These are phyloP conservation scores for Trichoderma cornu-damae DNA, from an alignment of 2,329 filamentous ascomycete genomes.

Conservation along the genomic window DNA sequence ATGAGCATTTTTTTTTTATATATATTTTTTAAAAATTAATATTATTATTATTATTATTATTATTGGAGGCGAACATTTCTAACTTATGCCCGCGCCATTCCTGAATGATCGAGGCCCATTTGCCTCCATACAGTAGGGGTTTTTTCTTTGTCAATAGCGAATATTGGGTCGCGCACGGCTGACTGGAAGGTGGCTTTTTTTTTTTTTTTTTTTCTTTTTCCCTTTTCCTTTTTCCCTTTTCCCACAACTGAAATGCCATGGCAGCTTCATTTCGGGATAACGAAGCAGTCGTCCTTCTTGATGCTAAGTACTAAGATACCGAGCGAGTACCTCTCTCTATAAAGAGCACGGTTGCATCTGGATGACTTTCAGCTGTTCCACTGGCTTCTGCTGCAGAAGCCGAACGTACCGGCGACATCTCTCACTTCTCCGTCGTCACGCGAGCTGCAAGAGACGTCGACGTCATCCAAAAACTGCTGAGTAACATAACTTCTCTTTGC, in stretches of 20 bases:
- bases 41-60: too few species aligned
- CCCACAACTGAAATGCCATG: not conserved
- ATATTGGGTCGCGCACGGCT: too few species aligned
- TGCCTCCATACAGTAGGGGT: slow-evolving; percentile 14
- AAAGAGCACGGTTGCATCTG: not conserved
- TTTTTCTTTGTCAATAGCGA: not conserved
- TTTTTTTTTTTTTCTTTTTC: too few species aligned
- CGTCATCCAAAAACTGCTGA: slow-evolving; percentile 10
- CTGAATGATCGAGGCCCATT: not conserved
- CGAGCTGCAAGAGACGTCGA: not conserved
- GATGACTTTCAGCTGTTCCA: slow-evolving; percentile 9
- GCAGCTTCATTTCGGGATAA: not conserved
- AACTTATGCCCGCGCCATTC: slow-evolving; percentile 1
- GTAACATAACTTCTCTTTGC: not conserved
- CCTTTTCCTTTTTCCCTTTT: too few species aligned
- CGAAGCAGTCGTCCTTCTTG: not conserved
- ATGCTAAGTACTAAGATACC: not conserved
- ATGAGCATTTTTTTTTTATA: not conserved
- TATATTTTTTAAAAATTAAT: too few species aligned
- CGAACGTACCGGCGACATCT: slow-evolving; percentile 5
- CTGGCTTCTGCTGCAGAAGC: not conserved
- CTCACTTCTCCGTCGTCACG: not conserved
- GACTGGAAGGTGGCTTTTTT: too few species aligned
- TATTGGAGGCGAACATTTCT: not conserved
- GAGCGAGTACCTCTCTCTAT: too few species aligned